phyloP scores from a whole-genome alignment of 2,329 filamentous ascomycete genomes.

The Colletotrichum sp. region DNA sequence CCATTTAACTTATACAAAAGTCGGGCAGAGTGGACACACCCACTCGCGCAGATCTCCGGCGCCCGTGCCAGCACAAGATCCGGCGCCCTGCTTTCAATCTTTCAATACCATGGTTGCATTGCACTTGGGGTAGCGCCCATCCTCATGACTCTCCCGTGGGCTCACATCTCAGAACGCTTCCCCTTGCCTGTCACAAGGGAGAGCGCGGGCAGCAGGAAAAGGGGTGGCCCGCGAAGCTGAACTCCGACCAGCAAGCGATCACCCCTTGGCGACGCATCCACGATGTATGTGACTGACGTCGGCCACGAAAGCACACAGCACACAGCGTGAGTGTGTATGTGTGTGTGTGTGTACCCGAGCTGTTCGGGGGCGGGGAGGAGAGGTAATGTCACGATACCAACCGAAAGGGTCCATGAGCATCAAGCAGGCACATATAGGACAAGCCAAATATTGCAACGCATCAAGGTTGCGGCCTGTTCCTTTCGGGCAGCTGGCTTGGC shows the following conservation, averaged over 20 bases:
- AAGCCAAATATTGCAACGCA: constrained; percentile 6
- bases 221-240: not conserved
- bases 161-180: not conserved
- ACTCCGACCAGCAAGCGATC: not conserved
- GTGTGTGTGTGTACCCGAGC: not conserved
- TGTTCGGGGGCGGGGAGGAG: not conserved
- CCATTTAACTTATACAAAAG: not conserved
- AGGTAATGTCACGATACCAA: not conserved
- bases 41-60: not conserved
- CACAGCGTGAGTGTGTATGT: not conserved
- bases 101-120: not conserved
- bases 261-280: not conserved
- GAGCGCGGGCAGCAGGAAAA: not conserved
- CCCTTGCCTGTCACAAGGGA: not conserved
- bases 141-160: not conserved
- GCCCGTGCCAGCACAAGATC: not conserved
- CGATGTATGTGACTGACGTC: not conserved
- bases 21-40: not conserved
- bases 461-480: constrained; percentile 3
- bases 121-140: not conserved
- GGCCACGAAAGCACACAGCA: not conserved
- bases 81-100: not conserved
- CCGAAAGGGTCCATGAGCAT: not conserved
- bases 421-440: not conserved
- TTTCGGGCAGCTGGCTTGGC: not conserved